Conservation (phyloP, 2,329 filamentous ascomycete species). For the Claviceps paspali region DNA sequence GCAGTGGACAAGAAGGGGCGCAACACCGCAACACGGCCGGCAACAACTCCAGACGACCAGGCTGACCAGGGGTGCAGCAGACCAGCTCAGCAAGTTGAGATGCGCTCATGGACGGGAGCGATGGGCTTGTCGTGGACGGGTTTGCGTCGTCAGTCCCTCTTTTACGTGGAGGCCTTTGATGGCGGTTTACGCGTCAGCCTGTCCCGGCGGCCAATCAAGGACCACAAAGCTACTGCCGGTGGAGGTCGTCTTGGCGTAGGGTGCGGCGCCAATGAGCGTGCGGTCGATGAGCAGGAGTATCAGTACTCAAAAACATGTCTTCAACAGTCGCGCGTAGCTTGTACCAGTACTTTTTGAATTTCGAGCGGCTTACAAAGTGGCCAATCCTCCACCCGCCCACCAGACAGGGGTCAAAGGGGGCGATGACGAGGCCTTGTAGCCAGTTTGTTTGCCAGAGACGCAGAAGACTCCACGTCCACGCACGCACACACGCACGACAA, state of each 20-base stretch:
- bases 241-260: conserved; percentile 4
- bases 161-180: conserved; percentile 5
- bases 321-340: too few relatives aligned
- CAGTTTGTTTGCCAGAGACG: too few relatives aligned
- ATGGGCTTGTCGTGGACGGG: neutral
- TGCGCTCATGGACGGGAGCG: too few relatives aligned
- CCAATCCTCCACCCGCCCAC: neutral
- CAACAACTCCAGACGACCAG: neutral
- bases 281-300: too few relatives aligned
- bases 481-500: too few relatives aligned
- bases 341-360: too few relatives aligned
- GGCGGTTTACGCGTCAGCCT: conserved; percentile 25
- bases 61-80: neutral
- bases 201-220: conserved; percentile 16
- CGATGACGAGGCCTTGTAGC: conserved; percentile 24
- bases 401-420: conserved; percentile 10
- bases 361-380: too few relatives aligned
- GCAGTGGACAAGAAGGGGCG: neutral
- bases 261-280: too few relatives aligned
- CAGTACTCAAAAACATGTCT: too few relatives aligned
- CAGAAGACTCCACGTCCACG: neutral
- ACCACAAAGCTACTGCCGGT: conserved; percentile 1
- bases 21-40: neutral
- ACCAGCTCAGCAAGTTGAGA: too few relatives aligned
- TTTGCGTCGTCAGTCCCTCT: conserved; percentile 3